Conservation (phyloP, 768 basidiomycete species). For the Podaxis sp. region DNA sequence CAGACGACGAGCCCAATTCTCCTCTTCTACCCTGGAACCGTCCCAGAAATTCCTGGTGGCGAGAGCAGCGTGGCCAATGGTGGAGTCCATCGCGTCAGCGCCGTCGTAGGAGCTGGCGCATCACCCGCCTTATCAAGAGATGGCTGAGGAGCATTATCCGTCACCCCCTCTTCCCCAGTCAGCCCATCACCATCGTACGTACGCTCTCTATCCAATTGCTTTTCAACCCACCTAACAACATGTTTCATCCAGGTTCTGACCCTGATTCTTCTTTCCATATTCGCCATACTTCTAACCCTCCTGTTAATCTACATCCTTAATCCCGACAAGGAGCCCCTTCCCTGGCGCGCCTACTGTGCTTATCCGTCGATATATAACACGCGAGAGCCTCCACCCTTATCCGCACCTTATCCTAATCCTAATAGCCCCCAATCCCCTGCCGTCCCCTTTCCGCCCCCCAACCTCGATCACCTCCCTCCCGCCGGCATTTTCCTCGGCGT, state of each 20-base stretch:
- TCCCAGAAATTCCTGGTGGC: conserved; percentile 37
- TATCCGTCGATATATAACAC: conserved; percentile 50
- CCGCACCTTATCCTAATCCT: conserved; percentile 38
- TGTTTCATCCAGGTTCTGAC: conserved; percentile 29
- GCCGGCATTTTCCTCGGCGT: conserved; percentile 88
- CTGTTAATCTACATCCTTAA: conserved; percentile 91
- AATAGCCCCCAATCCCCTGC: conserved; percentile 31
- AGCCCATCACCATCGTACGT: conserved; percentile 79
- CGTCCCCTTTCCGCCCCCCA: conserved; percentile 63
- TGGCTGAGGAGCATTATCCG: conserved; percentile 56
- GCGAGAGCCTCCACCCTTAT: conserved; percentile 38
- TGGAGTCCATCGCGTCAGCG: conserved; percentile 55
- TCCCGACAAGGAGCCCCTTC: conserved; percentile 92
- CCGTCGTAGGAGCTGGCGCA: conserved; percentile 47
- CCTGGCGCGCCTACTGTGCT: conserved; percentile 93
- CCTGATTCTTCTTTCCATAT: conserved; percentile 67
- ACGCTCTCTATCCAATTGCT: conserved; percentile 3
- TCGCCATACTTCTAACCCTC: conserved; percentile 83
- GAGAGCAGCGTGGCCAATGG: conserved; percentile 54
- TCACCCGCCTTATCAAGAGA: conserved; percentile 53
- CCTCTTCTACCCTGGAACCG: conserved; percentile 38
- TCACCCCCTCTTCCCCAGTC: conserved; percentile 76
- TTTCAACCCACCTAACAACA: conserved; percentile 5
- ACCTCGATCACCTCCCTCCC: conserved; percentile 76
- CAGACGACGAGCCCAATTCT: conserved; percentile 58